A percentile compares a stretch with the other conserved stretches of the same genome.
These are phyloP conservation scores for Crithidia bombi DNA, from an alignment of 208 protist species.

Conservation along the genomic window DNA sequence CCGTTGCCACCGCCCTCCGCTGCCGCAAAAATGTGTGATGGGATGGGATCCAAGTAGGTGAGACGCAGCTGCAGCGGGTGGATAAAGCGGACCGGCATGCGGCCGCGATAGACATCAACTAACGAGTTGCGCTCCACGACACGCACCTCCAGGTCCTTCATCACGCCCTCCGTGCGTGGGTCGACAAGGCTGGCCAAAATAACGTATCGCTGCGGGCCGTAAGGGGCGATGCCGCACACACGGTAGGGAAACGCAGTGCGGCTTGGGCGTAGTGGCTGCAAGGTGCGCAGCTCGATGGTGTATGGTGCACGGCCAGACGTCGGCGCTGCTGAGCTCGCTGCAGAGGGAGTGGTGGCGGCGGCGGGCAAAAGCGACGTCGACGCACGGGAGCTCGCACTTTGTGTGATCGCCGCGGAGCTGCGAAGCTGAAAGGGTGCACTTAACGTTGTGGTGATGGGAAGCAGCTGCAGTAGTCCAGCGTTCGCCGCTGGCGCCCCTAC, in stretches of 20 bases:
- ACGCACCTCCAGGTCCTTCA: slow-evolving; percentile 70
- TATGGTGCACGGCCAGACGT: not conserved
- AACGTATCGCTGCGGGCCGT: slow-evolving; percentile 55
- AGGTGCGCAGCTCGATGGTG: slow-evolving; percentile 17
- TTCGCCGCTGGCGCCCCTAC: not conserved
- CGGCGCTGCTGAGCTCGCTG: not conserved
- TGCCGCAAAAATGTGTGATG: not conserved
- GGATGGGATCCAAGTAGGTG: slow-evolving; percentile 22
- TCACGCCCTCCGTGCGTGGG: slow-evolving; percentile 34
- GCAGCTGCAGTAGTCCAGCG: not conserved
- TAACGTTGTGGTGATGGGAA: not conserved
- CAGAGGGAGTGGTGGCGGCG: not conserved
- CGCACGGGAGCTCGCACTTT: not conserved
- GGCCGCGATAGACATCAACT: slow-evolving; percentile 55
- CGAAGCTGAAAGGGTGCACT: slow-evolving; percentile 8
- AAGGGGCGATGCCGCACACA: slow-evolving; percentile 70
- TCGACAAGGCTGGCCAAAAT: slow-evolving; percentile 51
- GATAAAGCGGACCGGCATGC: slow-evolving; percentile 49
- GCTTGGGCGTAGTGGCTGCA: slow-evolving; percentile 28
- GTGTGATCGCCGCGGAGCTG: not conserved
- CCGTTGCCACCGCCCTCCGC: not conserved
- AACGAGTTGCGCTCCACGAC: slow-evolving; percentile 63
- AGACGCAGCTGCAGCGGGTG: slow-evolving; percentile 75
- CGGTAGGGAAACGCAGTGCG: slow-evolving; percentile 45
- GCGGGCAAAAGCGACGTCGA: not conserved